A percentile compares a stretch with the other conserved stretches of the same genome.
These are phyloP conservation scores for Exophiala xenobiotica DNA, from an alignment of 2,329 filamentous ascomycete genomes.

Conservation along the genomic window DNA sequence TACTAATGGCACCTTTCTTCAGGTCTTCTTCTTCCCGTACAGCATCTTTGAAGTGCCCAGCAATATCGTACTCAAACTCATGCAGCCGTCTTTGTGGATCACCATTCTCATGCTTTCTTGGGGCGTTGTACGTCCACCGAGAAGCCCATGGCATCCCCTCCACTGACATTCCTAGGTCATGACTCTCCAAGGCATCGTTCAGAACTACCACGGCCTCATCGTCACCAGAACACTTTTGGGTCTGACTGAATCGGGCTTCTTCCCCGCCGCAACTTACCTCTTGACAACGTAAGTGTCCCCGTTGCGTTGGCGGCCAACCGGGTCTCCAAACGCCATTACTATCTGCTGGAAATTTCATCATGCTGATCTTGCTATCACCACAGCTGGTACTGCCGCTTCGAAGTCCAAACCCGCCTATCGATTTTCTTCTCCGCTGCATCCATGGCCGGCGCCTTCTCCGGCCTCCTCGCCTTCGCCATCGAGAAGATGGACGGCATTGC, in stretches of 20 bases:
- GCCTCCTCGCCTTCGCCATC: slow-evolving; percentile 52
- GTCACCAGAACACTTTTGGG: slow-evolving; percentile 48
- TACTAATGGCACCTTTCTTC: background rate
- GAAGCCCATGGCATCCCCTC: too few species aligned
- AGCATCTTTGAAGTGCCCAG: slow-evolving; percentile 58
- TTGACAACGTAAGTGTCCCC: slow-evolving; percentile 14
- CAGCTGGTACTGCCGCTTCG: slow-evolving; percentile 47
- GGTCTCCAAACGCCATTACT: background rate
- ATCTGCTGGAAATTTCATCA: background rate
- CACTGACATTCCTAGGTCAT: slow-evolving; percentile 36
- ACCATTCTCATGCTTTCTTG: slow-evolving; percentile 40
- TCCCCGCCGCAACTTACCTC: slow-evolving; percentile 32
- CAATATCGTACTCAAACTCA: slow-evolving; percentile 60
- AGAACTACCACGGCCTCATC: slow-evolving; percentile 48
- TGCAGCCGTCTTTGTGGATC: slow-evolving; percentile 35
- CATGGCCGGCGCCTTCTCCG: slow-evolving; percentile 53
- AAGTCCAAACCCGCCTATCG: slow-evolving; percentile 44
- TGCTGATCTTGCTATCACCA: slow-evolving; percentile 10
- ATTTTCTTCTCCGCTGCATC: slow-evolving; percentile 49
- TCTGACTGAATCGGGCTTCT: slow-evolving; percentile 41
- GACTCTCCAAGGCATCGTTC: slow-evolving; percentile 51
- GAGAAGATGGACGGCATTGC: slow-evolving; percentile 52
- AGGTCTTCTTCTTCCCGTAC: slow-evolving; percentile 66
- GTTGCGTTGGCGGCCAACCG: too few species aligned
- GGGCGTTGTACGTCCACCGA: slow-evolving; percentile 39